Percentiles rank a stretch among this genome's conserved stretches.
These are phyloP conservation scores for Murraya koenigii DNA, from an alignment of 345 rosid genomes.

Conservation along the genomic window DNA sequence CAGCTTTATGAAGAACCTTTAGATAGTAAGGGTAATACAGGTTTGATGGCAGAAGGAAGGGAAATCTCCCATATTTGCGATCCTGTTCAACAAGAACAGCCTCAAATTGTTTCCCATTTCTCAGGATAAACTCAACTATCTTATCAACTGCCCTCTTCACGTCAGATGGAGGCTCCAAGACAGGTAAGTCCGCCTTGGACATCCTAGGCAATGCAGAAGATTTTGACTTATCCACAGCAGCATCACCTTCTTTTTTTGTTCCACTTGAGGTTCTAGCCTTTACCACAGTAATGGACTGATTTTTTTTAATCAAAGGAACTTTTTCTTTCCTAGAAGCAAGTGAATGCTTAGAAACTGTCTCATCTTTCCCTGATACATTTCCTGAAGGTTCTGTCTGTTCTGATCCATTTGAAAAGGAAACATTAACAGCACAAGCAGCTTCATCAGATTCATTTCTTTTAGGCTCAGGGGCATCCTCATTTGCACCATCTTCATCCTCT, in stretches of 20 bases:
- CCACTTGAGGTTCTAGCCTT: conserved; percentile 45
- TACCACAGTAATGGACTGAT: conserved; percentile 40
- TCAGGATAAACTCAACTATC: conserved; percentile 86
- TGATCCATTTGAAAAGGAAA: conserved; percentile 33
- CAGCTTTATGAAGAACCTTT: conserved; percentile 62
- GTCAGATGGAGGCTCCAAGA: conserved; percentile 86
- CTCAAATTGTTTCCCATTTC: conserved; percentile 85
- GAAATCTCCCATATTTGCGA: conserved; percentile 73
- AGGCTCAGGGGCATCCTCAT: conserved; percentile 32
- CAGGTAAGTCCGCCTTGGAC: conserved; percentile 42
- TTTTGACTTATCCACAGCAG: conserved; percentile 32
- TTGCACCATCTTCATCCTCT: conserved; percentile 74
- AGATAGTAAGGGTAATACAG: conserved; percentile 68
- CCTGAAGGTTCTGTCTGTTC: conserved; percentile 30
- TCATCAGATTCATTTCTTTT: conserved; percentile 25
- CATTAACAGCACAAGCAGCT: conserved; percentile 28
- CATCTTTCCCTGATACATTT: conserved; percentile 32
- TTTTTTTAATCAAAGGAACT: conserved; percentile 44
- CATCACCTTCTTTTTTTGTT: conserved; percentile 40
- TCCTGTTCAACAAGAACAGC: conserved; percentile 83
- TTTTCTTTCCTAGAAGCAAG: conserved; percentile 45
- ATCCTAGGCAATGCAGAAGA: conserved; percentile 27
- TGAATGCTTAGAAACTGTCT: conserved; percentile 31
- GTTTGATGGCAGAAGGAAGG: conserved; percentile 73
- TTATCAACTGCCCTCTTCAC: conserved; percentile 79